These are phyloP conservation scores for Dactylellina haptotyla DNA, from an alignment of 2,329 filamentous ascomycete species.

Conservation along the genomic window DNA sequence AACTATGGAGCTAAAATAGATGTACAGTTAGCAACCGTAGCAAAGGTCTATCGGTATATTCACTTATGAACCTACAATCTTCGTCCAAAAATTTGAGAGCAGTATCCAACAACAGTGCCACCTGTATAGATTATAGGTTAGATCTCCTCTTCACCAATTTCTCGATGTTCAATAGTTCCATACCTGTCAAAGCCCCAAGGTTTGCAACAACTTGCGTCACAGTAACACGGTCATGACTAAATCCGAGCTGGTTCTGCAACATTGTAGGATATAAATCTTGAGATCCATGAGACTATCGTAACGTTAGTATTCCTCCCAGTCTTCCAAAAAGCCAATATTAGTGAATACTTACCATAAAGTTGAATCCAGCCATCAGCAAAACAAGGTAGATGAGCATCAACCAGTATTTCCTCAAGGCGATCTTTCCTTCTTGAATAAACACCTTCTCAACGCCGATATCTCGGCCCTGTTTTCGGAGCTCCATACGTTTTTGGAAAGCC, in stretches of 20 bases:
- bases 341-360: conserved; percentile 73
- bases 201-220: conserved; percentile 78
- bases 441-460: conserved; percentile 69
- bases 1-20: conserved; percentile 66
- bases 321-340: conserved; percentile 57
- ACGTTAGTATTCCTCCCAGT: not conserved
- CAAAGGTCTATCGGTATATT: not conserved
- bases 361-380: conserved; percentile 88
- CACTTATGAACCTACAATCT: conserved; percentile 61
- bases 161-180: too few species aligned
- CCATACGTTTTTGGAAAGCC: conserved; percentile 74
- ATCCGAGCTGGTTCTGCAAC: conserved; percentile 68
- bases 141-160: not conserved
- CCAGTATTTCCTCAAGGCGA: conserved; percentile 83
- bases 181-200: conserved; percentile 71
- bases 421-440: conserved; percentile 79
- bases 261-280: conserved; percentile 74
- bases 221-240: conserved; percentile 69
- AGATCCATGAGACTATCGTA: conserved; percentile 71
- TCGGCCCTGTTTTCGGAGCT: conserved; percentile 63
- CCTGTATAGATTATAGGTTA: conserved; percentile 61
- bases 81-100: conserved; percentile 79
- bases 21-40: not conserved
- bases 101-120: conserved; percentile 77
- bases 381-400: conserved; percentile 81